A percentile compares a stretch with the other conserved stretches of the same genome.
phyloP scores from a whole-genome alignment of 768 basidiomycete species.

The Phallus indusiatus region DNA sequence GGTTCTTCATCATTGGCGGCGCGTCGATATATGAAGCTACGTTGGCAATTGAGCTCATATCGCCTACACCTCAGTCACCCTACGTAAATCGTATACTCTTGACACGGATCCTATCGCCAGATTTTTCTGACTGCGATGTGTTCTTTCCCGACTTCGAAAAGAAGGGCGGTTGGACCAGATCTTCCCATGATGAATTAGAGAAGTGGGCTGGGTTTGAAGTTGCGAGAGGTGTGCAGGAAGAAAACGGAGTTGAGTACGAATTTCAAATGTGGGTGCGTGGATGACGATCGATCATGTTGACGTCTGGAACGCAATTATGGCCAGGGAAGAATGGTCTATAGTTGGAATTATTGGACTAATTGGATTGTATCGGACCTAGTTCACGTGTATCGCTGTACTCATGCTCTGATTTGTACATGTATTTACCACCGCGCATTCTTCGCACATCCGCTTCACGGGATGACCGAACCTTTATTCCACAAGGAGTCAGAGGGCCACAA shows the following conservation, averaged over 20 bases:
- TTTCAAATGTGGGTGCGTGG: conserved; percentile 90
- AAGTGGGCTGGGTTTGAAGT: conserved; percentile 80
- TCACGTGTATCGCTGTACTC: too few relatives aligned
- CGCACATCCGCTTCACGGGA: conserved; percentile 93
- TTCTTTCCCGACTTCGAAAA: conserved; percentile 68
- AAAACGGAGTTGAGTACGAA: conserved; percentile 78
- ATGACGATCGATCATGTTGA: not conserved
- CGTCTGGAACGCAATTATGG: too few relatives aligned
- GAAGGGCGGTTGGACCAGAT: conserved; percentile 42
- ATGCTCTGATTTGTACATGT: conserved; percentile 87
- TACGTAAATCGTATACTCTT: conserved; percentile 77
- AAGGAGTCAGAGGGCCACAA: conserved; percentile 29
- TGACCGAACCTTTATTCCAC: conserved; percentile 94
- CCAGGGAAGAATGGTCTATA: not conserved
- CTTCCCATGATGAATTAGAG: conserved; percentile 52
- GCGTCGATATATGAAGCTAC: conserved; percentile 70
- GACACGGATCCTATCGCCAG: conserved; percentile 69
- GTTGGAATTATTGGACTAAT: not conserved
- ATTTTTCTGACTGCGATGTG: conserved; percentile 77
- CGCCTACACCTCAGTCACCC: conserved; percentile 19
- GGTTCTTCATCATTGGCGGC: conserved; percentile 88
- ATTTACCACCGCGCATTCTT: conserved; percentile 81
- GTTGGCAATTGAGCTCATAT: conserved; percentile 32
- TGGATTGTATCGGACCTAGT: too few relatives aligned
- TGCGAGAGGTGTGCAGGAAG: conserved; percentile 63